Percentiles rank a stretch among this genome's conserved stretches.
Conservation (phyloP, 257 asterid genomes). For the Capsicum rhomboideum region DNA sequence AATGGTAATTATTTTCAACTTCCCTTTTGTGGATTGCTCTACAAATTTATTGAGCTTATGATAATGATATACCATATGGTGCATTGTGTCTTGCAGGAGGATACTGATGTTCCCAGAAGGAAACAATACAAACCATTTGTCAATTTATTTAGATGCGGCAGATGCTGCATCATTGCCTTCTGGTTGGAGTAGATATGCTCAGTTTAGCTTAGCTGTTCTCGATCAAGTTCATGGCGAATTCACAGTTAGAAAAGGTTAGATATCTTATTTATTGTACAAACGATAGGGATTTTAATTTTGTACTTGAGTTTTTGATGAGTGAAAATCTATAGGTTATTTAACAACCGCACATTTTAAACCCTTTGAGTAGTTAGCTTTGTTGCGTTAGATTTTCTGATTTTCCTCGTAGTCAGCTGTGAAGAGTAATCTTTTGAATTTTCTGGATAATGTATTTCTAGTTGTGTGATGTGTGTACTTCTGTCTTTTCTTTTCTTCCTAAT, state of each 20-base stretch:
- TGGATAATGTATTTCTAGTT: neutral
- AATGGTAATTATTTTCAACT: conserved; percentile 28
- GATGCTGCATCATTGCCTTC: conserved; percentile 51
- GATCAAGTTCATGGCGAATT: conserved; percentile 54
- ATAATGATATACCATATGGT: neutral
- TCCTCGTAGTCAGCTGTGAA: neutral
- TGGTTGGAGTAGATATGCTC: conserved; percentile 83
- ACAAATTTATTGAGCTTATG: neutral
- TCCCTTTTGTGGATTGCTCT: neutral
- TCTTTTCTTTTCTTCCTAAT: neutral
- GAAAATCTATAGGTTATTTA: neutral
- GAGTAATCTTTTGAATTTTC: neutral
- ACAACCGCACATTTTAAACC: neutral
- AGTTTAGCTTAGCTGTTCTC: conserved; percentile 53
- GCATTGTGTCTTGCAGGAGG: conserved; percentile 45
- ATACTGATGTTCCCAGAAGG: conserved; percentile 73
- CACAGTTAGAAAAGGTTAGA: conserved; percentile 49
- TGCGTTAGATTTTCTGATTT: neutral
- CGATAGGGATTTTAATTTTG: neutral
- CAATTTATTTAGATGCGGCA: conserved; percentile 68
- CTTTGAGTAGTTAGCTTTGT: neutral
- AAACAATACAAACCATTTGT: conserved; percentile 53
- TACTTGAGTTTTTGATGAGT: neutral
- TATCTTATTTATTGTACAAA: neutral
- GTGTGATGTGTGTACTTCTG: neutral